phyloP scores from a whole-genome alignment of 805 yeast genomes.

The Metahyphopichia silvanorum region DNA sequence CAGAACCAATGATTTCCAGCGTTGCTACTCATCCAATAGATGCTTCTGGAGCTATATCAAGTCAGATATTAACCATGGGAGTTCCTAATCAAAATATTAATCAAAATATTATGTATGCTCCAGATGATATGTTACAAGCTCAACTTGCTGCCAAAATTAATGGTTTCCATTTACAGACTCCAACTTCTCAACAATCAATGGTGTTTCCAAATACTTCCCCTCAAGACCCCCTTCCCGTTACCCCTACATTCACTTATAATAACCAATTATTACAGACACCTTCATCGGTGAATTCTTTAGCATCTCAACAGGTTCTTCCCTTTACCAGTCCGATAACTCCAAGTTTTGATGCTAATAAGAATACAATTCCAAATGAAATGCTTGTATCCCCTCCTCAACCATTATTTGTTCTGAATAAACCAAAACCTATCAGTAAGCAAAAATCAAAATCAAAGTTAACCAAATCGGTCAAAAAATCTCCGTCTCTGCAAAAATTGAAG shows the following conservation, averaged over 20 bases:
- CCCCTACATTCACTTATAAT: not conserved
- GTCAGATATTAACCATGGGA: not conserved
- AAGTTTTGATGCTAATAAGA: no score
- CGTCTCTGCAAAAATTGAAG: constrained; percentile 1
- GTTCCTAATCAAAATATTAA: no score
- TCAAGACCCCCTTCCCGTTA: not conserved
- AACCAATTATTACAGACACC: not conserved
- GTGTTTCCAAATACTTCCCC: no score
- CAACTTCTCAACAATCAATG: no score
- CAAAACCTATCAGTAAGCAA: no score
- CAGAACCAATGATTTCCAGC: not conserved
- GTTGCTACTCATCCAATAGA: not conserved
- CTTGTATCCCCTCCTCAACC: no score
- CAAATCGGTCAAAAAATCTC: constrained; percentile 1
- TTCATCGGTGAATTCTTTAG: not conserved
- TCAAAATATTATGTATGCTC: not conserved
- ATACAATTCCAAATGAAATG: no score
- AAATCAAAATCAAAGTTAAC: no score
- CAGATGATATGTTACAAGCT: constrained; percentile 2
- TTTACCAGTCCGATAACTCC: no score
- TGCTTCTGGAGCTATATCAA: not conserved
- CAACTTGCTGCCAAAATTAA: constrained; percentile 5
- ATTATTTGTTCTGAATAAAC: no score
- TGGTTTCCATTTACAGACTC: constrained; percentile 7
- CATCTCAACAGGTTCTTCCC: constrained; percentile 1